phyloP scores from a whole-genome alignment of 2,329 filamentous ascomycete genomes.

The Aspergillus sp. region DNA sequence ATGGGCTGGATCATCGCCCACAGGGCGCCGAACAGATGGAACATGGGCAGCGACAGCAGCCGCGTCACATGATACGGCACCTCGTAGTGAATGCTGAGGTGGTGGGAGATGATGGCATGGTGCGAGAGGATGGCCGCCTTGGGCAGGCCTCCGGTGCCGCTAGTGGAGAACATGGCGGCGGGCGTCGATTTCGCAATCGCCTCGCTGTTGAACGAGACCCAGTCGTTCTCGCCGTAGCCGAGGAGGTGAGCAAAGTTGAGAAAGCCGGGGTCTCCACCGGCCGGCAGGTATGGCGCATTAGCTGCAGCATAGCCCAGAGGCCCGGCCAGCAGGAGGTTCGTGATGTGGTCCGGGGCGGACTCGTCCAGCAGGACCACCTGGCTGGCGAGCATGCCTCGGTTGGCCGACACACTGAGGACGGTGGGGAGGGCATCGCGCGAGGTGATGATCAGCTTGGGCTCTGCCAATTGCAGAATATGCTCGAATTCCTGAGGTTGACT shows the following conservation, averaged over 20 bases:
- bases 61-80: constrained; percentile 44
- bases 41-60: constrained; percentile 53
- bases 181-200: constrained; percentile 46
- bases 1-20: constrained; percentile 49
- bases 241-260: constrained; percentile 41
- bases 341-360: constrained; percentile 26
- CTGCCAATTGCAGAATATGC: constrained; percentile 46
- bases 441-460: constrained; percentile 48
- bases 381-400: constrained; percentile 29
- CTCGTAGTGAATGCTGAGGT: constrained; percentile 39
- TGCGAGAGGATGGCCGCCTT: constrained; percentile 61
- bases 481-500: constrained; percentile 49
- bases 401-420: constrained; percentile 33
- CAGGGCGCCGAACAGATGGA: constrained; percentile 52
- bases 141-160: constrained; percentile 60
- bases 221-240: constrained; percentile 47
- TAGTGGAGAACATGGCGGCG: constrained; percentile 54
- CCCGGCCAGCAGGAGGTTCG: constrained; percentile 27
- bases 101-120: constrained; percentile 56
- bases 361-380: constrained; percentile 40
- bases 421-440: constrained; percentile 37
- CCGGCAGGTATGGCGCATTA: constrained; percentile 15
- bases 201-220: constrained; percentile 46
- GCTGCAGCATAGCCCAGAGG: constrained; percentile 21
- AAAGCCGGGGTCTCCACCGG: constrained; percentile 13